Percentiles rank a stretch among this genome's conserved stretches.
phyloP scores from a whole-genome alignment of 2,329 filamentous ascomycete genomes.

The Alternaria conjuncta region DNA sequence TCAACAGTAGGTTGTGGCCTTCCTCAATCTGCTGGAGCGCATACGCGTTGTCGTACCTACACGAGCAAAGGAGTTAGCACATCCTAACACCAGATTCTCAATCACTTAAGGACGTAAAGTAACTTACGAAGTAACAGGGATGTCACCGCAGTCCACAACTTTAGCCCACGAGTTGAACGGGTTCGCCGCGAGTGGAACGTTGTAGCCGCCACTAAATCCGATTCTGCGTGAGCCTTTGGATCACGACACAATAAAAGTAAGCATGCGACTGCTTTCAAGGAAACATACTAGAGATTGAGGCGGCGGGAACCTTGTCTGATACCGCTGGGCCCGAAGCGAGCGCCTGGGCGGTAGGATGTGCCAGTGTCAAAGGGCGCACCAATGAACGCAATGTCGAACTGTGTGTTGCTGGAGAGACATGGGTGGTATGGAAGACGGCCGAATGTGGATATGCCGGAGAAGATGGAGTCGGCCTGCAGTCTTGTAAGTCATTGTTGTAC shows the following conservation, averaged over 20 bases:
- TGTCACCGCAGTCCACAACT: conserved; percentile 82
- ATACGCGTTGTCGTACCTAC: conserved; percentile 79
- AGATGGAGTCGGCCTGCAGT: conserved; percentile 79
- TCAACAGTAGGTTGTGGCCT: conserved; percentile 78
- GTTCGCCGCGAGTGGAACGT: conserved; percentile 79
- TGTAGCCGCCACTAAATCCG: conserved; percentile 78
- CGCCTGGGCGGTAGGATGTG: conserved; percentile 83
- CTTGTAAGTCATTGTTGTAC: conserved; percentile 19
- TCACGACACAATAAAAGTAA: conserved; percentile 32
- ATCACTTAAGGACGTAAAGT: not conserved
- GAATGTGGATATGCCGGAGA: conserved; percentile 87
- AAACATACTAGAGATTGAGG: conserved; percentile 82
- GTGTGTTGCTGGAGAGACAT: conserved; percentile 73
- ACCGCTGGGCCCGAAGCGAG: conserved; percentile 82
- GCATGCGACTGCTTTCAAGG: conserved; percentile 48
- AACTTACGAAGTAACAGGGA: conserved; percentile 79
- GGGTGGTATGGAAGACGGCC: conserved; percentile 79
- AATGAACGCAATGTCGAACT: conserved; percentile 86
- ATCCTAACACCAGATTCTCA: too few species aligned
- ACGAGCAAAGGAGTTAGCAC: not conserved
- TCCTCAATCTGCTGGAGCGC: conserved; percentile 86
- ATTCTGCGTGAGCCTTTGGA: conserved; percentile 58
- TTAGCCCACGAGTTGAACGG: conserved; percentile 83
- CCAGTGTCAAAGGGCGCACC: conserved; percentile 89
- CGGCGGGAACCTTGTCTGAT: conserved; percentile 86